Base-by-base conservation (phyloP, 2,329 filamentous ascomycete species). In the Albophoma yamanashiensis region DNA sequence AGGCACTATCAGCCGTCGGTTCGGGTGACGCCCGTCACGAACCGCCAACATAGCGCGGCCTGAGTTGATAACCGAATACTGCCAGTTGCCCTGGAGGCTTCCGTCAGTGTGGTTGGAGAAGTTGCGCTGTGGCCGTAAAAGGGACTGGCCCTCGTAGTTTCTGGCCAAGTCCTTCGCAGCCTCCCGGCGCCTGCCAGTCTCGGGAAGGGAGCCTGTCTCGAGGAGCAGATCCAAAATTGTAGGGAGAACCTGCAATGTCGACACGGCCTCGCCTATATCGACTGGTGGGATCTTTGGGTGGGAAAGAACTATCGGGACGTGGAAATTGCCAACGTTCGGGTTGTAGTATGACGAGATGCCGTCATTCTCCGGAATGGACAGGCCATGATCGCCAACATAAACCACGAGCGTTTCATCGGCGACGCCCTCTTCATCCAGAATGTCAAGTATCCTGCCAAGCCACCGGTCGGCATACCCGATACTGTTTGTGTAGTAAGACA, bases 101-200 rank as follows among this genome's bases (percentile, higher is more conserved):
- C 34, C 4, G 34, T 36, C 34, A 7, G 3, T 36, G 34, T 36
- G 7, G 9, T 36, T 36, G 3, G 34, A 64, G 6, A 34, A 27
- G 1, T 59, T 63, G 57, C 64, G 66, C 36, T 67, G 66, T 0
- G 70, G 69, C 20, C 71, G 70, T 43, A 74, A 67, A 1, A 74
- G 65, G 0, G 71, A 73, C 58, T 73, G 69, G 6, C 71, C 71
- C 52, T 74, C 71, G 55, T 72, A 74, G 45, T 73, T 71, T 45
- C 66, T 63, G 1, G 69, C 60, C 11, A 74, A 65, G 25, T 73
- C 70, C 2, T 61, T 63, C 0, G 70, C 69, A 12, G 68, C 68
- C 5, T 50, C 34, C 6, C 6, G 3, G 34, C 9, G 2, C 25
- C 45, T 31, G 14, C 67, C 65, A 34, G 67, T 62, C 3, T 61